Evolutionary conservation across 768 basidiomycete species (phyloP), one percentile per base, ranked within the genome.

Genomic region (Naematelia encephala): DNA sequence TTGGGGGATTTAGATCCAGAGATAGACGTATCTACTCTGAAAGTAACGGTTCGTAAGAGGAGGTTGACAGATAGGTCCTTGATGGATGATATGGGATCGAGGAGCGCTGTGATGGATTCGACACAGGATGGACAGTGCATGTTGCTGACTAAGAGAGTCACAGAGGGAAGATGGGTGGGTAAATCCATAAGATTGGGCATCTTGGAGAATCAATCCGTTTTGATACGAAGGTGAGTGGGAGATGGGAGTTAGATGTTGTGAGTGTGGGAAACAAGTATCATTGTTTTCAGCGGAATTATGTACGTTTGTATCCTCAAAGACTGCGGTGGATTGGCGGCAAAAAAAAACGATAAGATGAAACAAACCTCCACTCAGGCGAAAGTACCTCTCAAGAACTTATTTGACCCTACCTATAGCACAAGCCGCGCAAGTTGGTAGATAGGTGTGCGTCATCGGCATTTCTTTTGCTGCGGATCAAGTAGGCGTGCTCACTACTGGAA

Each of bases 121-220:
- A 56, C 55, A 49, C 70, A 72, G 19, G 70, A 67, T 3, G 70
- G 68, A 54, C 70, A 72, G 57, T 72, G 70, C 67, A 72, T 64
- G 58, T 72, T 72, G n/a, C 28, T 30, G 51, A 69, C 59, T 3
- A 69, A 46, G 11, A 69, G 62, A 1, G 57, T 57, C 27, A 60
- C 50, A 12, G 51, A 56, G 4, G 63, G 19, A 3, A 21, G 4
- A 19, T 52, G 51, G 51, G 19, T 16, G 5, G 51, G 51, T 4
- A 52, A 28, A 23, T 50, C 48, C 29, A 29, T 21, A 39, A 39
- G 34, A 39, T 39, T 16, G 34, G 16, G 8, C 34, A 16, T 39
- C 8, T 39, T n/a, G n/a, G n/a, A n/a, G n/a, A n/a, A n/a, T n/a
- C n/a, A n/a, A n/a, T n/a, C n/a, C n/a, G n/a, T n/a, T n/a, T n/a